Conservation (phyloP, 2,329 filamentous ascomycete species). For the Clonostachys rhizophaga region DNA sequence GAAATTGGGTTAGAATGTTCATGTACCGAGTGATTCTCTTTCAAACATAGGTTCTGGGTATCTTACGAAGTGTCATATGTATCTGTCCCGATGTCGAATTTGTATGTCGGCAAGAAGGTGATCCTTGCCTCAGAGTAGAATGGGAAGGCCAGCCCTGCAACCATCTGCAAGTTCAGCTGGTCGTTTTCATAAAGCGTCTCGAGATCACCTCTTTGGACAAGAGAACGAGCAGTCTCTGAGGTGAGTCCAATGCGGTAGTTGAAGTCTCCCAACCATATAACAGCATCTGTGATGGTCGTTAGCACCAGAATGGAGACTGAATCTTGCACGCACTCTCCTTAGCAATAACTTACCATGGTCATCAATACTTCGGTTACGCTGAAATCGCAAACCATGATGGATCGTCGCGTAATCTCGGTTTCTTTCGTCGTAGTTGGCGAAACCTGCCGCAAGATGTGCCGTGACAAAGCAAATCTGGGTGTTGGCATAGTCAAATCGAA, state of each 20-base stretch:
- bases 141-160: conserved; percentile 81
- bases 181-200: conserved; percentile 86
- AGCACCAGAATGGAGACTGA: background rate
- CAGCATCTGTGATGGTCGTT: conserved; percentile 43
- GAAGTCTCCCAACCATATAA: conserved; percentile 97
- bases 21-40: background rate
- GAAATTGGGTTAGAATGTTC: background rate
- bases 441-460: conserved; percentile 91
- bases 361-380: conserved; percentile 84
- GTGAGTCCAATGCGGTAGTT: conserved; percentile 92
- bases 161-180: conserved; percentile 95
- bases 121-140: conserved; percentile 90
- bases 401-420: conserved; percentile 93
- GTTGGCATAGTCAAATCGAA: conserved; percentile 90
- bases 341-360: conserved; percentile 62
- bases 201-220: conserved; percentile 70
- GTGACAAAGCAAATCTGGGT: conserved; percentile 95
- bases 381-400: conserved; percentile 80
- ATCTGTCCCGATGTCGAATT: conserved; percentile 86
- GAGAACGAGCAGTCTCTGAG: conserved; percentile 69
- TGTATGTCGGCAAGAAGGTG: conserved; percentile 89
- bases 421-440: conserved; percentile 93
- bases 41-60: conserved; percentile 5
- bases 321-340: background rate
- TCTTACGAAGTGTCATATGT: conserved; percentile 84